Base-by-base conservation (phyloP, 352 stramenopile genomes). In the Globisporangium mamillatum region DNA sequence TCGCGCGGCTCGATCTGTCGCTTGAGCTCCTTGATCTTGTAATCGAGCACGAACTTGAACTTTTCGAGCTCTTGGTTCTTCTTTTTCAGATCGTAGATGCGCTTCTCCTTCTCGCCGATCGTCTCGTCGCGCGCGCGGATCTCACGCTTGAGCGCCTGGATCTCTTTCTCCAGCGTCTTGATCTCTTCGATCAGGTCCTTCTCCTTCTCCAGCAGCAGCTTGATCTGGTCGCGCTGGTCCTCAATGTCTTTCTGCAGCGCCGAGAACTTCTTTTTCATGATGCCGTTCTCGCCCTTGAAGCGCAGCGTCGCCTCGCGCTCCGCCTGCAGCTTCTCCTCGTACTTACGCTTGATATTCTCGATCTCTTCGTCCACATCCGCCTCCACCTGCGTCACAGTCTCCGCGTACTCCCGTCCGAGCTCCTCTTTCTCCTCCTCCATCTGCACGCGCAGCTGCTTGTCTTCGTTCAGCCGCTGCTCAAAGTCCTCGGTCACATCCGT, bases 11-110 rank as follows among this genome's bases (percentile, higher is more conserved):
- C 93, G 64, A 98, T 98, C 68, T 98, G 93, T 20, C 88, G 82
- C 72, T 98, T 97, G 32, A 98, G 79, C 73, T 98, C 94, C 69
- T 98, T 98, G 73, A 98, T 98, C 75, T 98, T 98, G 81, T 98
- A 98, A 73, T 98, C 94, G 10, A 98, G 76, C 24, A 98, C 94
- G 73, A 98, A 98, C 72, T 97, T 98, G 75, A 98, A 98, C 71
- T 98, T 98, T 54, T 98, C 94, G 18, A 98, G 84, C 74, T 98
- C 91, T 63, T 98, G 93, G 65, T 98, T 98, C 73, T 98, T 98
- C 79, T 98, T 98, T 64, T 97, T 98, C 1, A 98, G 76, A 63
- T 98, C 94, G 64, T 97, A 98, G 63, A 98, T 98, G 63, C 92
- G 85, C 61, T 97, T 98, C 64, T 98, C 95, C 74, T 98, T 98